Evolutionary conservation across 2,329 filamentous ascomycete species (phyloP).

Genomic region (Ceratocystis destructans): DNA sequence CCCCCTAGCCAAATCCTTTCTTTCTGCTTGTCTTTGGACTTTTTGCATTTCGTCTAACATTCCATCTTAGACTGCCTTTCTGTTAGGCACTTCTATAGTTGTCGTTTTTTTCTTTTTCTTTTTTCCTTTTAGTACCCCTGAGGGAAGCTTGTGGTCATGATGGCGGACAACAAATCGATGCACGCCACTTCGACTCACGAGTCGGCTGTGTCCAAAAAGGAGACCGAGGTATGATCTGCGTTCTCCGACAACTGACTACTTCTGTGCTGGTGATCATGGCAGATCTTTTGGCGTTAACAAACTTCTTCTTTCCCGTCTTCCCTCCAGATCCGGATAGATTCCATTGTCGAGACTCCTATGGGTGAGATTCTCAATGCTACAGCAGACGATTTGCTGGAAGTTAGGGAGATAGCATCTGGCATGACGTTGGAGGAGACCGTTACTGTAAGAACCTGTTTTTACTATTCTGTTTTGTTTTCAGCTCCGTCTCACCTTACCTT

Average conservation of each 20-base stretch:
- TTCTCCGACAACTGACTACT: neutral
- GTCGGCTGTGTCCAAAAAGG: neutral
- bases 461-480: no score
- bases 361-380: conserved; percentile 27
- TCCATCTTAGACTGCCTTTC: neutral
- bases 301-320: neutral
- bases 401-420: conserved; percentile 28
- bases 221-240: conserved; percentile 1
- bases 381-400: conserved; percentile 33
- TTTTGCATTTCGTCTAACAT: neutral
- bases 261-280: neutral
- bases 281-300: conserved; percentile 6
- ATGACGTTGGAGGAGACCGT: conserved; percentile 27
- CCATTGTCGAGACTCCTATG: neutral
- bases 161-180: conserved; percentile 1
- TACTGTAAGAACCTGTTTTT: conserved; percentile 21
- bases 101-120: neutral
- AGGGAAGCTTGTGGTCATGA: neutral
- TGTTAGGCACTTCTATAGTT: neutral
- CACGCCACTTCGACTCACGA: neutral
- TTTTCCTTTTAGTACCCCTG: neutral
- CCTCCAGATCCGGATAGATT: conserved; percentile 10
- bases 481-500: no score
- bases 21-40: neutral
- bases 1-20: neutral